These are phyloP conservation scores for Kwoniella bestiolae DNA, from an alignment of 768 basidiomycete genomes.

Conservation along the genomic window DNA sequence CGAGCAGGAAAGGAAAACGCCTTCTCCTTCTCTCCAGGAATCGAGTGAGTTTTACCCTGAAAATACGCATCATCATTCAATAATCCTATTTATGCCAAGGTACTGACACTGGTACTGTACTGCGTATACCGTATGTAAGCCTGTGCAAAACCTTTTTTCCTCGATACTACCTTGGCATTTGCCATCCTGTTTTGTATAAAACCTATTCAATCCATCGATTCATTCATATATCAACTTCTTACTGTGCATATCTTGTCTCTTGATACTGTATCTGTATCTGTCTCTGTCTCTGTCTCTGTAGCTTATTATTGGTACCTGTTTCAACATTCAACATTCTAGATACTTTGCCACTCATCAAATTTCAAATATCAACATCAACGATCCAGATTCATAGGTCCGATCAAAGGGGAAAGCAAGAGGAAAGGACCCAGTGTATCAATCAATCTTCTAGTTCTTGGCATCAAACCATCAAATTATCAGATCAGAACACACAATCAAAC, in stretches of 20 bases:
- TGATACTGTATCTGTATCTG: too few relatives aligned
- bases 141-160: neutral
- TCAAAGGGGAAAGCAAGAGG: neutral
- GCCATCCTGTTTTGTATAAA: too few relatives aligned
- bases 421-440: neutral
- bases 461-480: neutral
- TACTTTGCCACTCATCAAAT: neutral
- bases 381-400: neutral
- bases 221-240: neutral
- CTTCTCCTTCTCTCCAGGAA: too few relatives aligned
- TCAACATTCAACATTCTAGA: neutral
- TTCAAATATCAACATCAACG: neutral
- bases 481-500: too few relatives aligned
- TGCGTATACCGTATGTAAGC: neutral
- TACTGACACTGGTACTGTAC: neutral
- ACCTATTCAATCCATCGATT: neutral
- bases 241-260: neutral
- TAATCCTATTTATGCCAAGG: neutral
- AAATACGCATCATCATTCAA: neutral
- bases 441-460: neutral
- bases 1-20: too few relatives aligned
- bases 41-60: neutral
- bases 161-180: neutral
- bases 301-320: neutral
- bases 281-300: too few relatives aligned